These are phyloP conservation scores for Raddia guianensis DNA, from an alignment of 176 grass and related monocot species.

Conservation along the genomic window DNA sequence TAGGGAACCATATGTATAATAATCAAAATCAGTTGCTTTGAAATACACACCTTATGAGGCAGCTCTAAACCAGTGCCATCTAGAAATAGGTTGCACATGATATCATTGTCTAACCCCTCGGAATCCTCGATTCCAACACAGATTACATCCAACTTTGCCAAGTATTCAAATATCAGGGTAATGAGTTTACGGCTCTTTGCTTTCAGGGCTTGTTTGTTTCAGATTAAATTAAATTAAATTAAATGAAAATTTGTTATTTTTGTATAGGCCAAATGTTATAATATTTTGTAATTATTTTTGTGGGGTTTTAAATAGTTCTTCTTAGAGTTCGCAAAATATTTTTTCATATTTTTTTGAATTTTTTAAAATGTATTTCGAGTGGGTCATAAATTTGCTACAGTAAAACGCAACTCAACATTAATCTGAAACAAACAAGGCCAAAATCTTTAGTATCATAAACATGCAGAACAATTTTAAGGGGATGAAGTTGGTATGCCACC, in stretches of 20 bases:
- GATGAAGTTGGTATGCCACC: constrained; percentile 74
- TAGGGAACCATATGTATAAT: constrained; percentile 3
- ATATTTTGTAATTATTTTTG: too few relatives aligned
- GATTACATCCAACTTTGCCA: constrained; percentile 86
- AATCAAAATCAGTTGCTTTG: constrained; percentile 20
- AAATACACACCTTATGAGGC: constrained; percentile 71
- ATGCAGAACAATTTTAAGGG: constrained; percentile 80
- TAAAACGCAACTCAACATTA: too few relatives aligned
- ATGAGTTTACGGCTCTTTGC: constrained; percentile 57
- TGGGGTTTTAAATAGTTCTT: too few relatives aligned
- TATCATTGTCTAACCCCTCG: constrained; percentile 65
- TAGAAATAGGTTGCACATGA: constrained; percentile 96
- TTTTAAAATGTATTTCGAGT: too few relatives aligned
- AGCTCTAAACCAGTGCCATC: constrained; percentile 90
- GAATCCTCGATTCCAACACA: constrained; percentile 85
- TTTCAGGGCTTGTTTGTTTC: constrained; percentile 55
- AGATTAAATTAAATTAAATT: too few relatives aligned
- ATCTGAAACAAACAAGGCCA: too few relatives aligned
- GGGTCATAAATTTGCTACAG: too few relatives aligned
- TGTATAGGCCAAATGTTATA: too few relatives aligned
- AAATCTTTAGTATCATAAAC: too few relatives aligned
- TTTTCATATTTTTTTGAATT: too few relatives aligned
- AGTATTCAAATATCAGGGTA: constrained; percentile 74
- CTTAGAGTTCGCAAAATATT: too few relatives aligned
- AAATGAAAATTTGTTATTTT: too few relatives aligned